Conservation (phyloP, 352 stramenopile genomes). For the Phytophthora rubi region DNA sequence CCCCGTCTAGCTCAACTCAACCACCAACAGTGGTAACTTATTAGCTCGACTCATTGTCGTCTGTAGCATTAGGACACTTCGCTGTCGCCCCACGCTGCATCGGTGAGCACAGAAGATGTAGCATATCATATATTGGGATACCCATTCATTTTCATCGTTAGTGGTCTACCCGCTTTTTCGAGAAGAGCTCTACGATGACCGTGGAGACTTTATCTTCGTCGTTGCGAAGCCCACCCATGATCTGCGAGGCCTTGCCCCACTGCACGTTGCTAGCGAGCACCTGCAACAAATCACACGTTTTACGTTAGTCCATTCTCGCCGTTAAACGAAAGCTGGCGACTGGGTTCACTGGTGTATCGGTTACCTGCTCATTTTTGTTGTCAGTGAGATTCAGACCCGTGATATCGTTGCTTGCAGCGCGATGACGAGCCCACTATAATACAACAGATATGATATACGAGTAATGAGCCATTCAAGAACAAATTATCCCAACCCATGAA, state of each 20-base stretch:
- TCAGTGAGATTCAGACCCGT: slow-evolving; percentile 30
- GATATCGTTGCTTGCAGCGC: slow-evolving; percentile 42
- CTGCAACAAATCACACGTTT: slow-evolving; percentile 10
- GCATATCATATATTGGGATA: not conserved
- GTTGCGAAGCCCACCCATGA: slow-evolving; percentile 60
- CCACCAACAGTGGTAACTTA: slow-evolving; percentile 19
- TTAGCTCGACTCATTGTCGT: not conserved
- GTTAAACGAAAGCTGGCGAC: slow-evolving; percentile 9
- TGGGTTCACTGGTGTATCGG: slow-evolving; percentile 7
- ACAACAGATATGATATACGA: slow-evolving; percentile 7
- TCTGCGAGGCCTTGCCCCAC: slow-evolving; percentile 61
- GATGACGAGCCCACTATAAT: slow-evolving; percentile 58
- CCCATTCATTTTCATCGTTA: not conserved
- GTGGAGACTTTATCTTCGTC: slow-evolving; percentile 62
- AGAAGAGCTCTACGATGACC: slow-evolving; percentile 65
- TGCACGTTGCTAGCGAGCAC: slow-evolving; percentile 55
- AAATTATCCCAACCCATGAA: slow-evolving; percentile 9
- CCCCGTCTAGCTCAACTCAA: slow-evolving; percentile 1
- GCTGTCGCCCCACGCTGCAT: slow-evolving; percentile 12
- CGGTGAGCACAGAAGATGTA: slow-evolving; percentile 20
- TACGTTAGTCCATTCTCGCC: slow-evolving; percentile 8
- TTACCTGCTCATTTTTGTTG: slow-evolving; percentile 35
- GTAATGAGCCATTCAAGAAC: slow-evolving; percentile 1
- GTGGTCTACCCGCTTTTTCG: slow-evolving; percentile 20
- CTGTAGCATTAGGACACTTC: slow-evolving; percentile 2